Percentiles rank a stretch among this genome's conserved stretches.
These are phyloP conservation scores for Marasmius tenuissimus DNA, from an alignment of 1,284 basidiomycete species.

Conservation along the genomic window DNA sequence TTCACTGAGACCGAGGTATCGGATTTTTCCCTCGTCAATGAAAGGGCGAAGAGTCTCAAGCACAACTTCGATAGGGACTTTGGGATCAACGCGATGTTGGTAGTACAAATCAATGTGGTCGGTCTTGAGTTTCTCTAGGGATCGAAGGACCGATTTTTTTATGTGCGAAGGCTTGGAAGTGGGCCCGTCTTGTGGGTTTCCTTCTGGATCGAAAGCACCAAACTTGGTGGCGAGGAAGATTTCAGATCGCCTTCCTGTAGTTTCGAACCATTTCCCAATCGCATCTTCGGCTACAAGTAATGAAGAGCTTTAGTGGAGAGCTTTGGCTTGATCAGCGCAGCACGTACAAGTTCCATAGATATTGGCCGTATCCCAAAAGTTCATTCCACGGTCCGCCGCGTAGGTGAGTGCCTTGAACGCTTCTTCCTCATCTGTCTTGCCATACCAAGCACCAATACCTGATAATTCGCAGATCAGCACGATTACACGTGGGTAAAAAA, in stretches of 20 bases:
- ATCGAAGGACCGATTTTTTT: conserved; percentile 21
- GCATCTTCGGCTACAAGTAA: conserved; percentile 16
- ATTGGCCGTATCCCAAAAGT: conserved; percentile 27
- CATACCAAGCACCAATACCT: conserved; percentile 26
- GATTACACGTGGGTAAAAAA: no score
- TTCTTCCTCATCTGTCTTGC: conserved; percentile 21
- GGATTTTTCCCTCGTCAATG: conserved; percentile 36
- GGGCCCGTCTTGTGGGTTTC: conserved; percentile 7
- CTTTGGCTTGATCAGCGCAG: neutral
- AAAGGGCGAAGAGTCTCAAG: conserved; percentile 37
- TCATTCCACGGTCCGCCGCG: conserved; percentile 22
- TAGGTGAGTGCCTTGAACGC: conserved; percentile 18
- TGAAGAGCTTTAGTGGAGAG: neutral
- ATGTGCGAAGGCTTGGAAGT: conserved; percentile 28
- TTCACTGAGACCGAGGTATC: conserved; percentile 44
- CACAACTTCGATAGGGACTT: conserved; percentile 42
- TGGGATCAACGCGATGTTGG: conserved; percentile 35
- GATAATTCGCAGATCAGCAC: neutral
- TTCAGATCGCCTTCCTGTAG: conserved; percentile 26
- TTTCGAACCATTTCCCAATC: conserved; percentile 26
- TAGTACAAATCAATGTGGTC: conserved; percentile 39
- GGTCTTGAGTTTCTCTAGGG: conserved; percentile 26
- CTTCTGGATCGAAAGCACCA: conserved; percentile 21
- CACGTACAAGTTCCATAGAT: conserved; percentile 23
- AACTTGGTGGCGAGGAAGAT: conserved; percentile 35